Evolutionary conservation across 805 yeast genomes (phyloP).

Genomic region (Schwanniomyces yamadae): DNA sequence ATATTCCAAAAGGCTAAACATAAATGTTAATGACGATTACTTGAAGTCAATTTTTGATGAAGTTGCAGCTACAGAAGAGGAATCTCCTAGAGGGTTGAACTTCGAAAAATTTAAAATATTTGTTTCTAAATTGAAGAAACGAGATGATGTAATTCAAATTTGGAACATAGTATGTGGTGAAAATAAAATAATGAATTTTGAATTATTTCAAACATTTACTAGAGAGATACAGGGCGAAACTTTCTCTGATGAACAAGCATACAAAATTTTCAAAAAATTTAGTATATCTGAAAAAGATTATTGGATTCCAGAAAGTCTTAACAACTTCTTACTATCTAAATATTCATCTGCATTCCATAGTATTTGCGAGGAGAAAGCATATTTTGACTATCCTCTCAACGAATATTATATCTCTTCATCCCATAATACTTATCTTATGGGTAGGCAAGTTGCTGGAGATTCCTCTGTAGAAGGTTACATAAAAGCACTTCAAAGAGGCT

Average conservation of each 20-base stretch:
- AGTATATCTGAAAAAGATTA: constrained; percentile 14
- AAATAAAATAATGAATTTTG: constrained; percentile 18
- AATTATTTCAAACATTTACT: constrained; percentile 40
- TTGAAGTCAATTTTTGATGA: constrained; percentile 50
- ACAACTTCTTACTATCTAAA: constrained; percentile 35
- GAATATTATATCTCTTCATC: constrained; percentile 91
- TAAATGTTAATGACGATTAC: constrained; percentile 60
- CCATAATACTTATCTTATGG: constrained; percentile 88
- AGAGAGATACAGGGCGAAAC: constrained; percentile 47
- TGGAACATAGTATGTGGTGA: constrained; percentile 40
- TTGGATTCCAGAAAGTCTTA: constrained; percentile 29
- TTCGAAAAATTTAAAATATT: constrained; percentile 76
- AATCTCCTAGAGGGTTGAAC: constrained; percentile 44
- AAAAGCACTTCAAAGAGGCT: constrained; percentile 84
- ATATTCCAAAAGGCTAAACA: constrained; percentile 65
- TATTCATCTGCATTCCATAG: constrained; percentile 19
- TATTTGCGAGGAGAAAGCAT: constrained; percentile 12
- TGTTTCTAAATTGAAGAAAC: constrained; percentile 61
- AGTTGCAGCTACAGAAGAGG: constrained; percentile 28
- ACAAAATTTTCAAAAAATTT: constrained; percentile 30
- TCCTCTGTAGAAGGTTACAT: constrained; percentile 90
- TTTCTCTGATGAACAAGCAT: constrained; percentile 22
- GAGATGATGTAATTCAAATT: constrained; percentile 59
- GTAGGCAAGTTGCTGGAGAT: constrained; percentile 83
- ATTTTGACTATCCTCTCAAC: constrained; percentile 58